Conservation (phyloP, 192 early-diverging fungal species). For the Funneliformis geosporum region DNA sequence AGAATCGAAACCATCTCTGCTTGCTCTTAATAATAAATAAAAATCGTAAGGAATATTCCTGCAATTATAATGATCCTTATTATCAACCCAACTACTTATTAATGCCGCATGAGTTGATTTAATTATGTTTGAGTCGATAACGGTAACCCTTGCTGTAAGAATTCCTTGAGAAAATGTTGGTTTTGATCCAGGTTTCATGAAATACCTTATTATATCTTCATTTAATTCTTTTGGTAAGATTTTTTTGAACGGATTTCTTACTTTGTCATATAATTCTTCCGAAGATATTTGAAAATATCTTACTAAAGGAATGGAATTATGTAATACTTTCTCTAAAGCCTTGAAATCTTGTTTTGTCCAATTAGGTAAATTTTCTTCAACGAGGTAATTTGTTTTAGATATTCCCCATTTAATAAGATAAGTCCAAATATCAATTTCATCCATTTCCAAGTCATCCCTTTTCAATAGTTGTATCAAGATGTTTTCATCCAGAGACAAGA, state of each 20-base stretch:
- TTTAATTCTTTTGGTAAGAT: neutral
- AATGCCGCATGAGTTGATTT: slow-evolving; percentile 19
- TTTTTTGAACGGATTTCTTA: neutral
- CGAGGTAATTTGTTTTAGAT: neutral
- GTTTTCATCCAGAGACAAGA: neutral
- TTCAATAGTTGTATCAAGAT: neutral
- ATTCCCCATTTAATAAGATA: slow-evolving; percentile 14
- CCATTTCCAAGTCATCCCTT: slow-evolving; percentile 1
- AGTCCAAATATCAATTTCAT: slow-evolving; percentile 6
- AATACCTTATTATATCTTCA: slow-evolving; percentile 5
- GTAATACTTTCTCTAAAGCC: neutral
- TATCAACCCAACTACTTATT: neutral
- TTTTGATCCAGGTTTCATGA: slow-evolving; percentile 7
- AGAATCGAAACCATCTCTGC: neutral
- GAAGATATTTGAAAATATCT: neutral
- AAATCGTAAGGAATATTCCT: neutral
- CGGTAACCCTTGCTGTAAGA: neutral
- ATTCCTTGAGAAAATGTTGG: neutral
- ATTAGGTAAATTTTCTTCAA: neutral
- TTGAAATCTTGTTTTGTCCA: slow-evolving; percentile 3
- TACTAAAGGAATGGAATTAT: neutral
- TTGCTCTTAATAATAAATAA: neutral
- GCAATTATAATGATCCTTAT: neutral
- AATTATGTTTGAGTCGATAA: slow-evolving; percentile 10
- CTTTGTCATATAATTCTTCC: neutral